These are phyloP conservation scores for Actinomortierella ambigua DNA, from an alignment of 371 early-diverging fungal genomes.

Conservation along the genomic window DNA sequence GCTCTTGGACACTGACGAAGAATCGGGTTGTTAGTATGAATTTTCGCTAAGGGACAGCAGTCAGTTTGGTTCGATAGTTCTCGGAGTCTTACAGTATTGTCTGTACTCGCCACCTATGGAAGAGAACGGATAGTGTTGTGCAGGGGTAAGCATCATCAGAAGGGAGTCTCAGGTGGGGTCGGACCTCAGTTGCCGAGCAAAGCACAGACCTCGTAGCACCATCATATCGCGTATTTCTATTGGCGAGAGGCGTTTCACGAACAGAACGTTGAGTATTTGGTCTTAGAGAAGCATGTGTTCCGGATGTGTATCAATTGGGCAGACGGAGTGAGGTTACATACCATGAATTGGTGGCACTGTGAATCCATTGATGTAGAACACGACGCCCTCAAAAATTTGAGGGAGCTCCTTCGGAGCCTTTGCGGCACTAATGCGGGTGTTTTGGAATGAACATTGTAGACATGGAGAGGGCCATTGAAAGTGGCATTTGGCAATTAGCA, in stretches of 20 bases:
- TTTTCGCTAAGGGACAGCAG: no score
- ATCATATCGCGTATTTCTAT: conserved; percentile 62
- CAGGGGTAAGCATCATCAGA: not conserved
- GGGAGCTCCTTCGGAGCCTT: conserved; percentile 25
- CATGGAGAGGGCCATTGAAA: no score
- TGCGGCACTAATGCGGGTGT: conserved; percentile 13
- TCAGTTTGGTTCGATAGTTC: no score
- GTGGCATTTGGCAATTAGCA: no score
- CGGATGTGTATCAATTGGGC: no score
- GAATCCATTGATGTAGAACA: conserved; percentile 74
- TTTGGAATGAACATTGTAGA: not conserved
- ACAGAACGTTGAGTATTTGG: no score
- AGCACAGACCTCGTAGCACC: conserved; percentile 55
- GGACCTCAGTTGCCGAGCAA: no score
- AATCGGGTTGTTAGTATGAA: no score
- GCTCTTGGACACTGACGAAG: conserved; percentile 54
- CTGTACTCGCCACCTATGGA: conserved; percentile 27
- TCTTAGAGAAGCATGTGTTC: no score
- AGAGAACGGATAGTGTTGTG: not conserved
- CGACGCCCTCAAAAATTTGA: conserved; percentile 60
- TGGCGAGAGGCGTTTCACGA: conserved; percentile 3
- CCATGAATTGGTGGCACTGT: conserved; percentile 58
- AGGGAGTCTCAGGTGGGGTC: no score
- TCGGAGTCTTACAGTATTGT: conserved; percentile 41
- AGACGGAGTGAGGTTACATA: not conserved